phyloP scores from a whole-genome alignment of 176 grass and related monocot genomes.

The Oryza longistaminata region DNA sequence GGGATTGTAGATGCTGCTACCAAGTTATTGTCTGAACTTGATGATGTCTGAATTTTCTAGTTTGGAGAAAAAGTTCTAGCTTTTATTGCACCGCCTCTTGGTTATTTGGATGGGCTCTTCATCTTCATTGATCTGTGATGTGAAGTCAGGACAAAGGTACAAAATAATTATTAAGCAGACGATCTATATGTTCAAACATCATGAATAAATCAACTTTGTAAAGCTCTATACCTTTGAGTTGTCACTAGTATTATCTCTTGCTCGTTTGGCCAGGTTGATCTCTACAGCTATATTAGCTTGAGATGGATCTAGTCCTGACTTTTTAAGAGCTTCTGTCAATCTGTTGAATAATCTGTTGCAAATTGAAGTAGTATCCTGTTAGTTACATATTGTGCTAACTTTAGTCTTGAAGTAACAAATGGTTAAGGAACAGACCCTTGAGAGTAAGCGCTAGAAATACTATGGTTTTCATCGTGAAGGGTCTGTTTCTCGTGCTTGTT shows the following conservation, averaged over 20 bases:
- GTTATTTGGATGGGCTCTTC: constrained; percentile 44
- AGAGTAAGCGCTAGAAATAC: constrained; percentile 65
- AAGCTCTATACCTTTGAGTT: constrained; percentile 46
- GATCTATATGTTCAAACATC: background rate
- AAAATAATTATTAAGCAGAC: background rate
- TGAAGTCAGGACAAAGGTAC: background rate
- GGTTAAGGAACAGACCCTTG: constrained; percentile 48
- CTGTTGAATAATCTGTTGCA: constrained; percentile 50
- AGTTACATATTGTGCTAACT: constrained; percentile 5
- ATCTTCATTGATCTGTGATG: constrained; percentile 40
- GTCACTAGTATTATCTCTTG: constrained; percentile 17
- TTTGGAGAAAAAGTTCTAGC: constrained; percentile 21
- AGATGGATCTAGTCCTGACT: constrained; percentile 66
- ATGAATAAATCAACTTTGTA: background rate
- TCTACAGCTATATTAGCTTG: constrained; percentile 68
- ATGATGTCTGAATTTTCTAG: constrained; percentile 4
- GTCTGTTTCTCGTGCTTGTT: constrained; percentile 38
- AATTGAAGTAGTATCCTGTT: background rate
- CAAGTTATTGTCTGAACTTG: constrained; percentile 7
- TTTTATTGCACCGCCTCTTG: constrained; percentile 45
- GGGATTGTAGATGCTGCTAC: background rate
- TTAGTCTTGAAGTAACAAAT: background rate
- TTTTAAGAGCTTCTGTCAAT: constrained; percentile 56
- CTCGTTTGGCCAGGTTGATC: constrained; percentile 54
- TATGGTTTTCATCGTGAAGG: constrained; percentile 21